Evolutionary conservation across 331 rosid genomes (phyloP).

Genomic region (Cucumis variabilis): DNA sequence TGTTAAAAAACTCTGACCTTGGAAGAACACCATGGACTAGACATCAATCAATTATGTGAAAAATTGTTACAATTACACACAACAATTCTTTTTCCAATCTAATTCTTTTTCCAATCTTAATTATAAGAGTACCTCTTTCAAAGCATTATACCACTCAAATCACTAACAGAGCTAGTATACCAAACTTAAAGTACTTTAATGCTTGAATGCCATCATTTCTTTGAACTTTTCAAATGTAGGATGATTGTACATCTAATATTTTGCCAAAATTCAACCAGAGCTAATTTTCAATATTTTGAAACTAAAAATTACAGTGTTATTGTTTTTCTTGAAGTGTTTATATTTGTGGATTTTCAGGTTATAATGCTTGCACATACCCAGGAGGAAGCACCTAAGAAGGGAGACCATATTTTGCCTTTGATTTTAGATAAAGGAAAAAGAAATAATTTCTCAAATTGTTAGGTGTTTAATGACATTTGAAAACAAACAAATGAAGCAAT

Average conservation of each 20-base stretch:
- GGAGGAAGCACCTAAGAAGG: slow-evolving; percentile 42
- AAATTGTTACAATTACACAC: background rate
- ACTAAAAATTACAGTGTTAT: background rate
- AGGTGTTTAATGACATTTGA: background rate
- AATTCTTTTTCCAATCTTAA: too few relatives aligned
- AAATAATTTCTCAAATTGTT: background rate
- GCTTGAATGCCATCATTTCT: too few relatives aligned
- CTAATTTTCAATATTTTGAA: background rate
- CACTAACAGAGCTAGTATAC: background rate
- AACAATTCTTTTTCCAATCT: too few relatives aligned
- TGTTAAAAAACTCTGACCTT: background rate
- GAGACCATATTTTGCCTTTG: background rate
- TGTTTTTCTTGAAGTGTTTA: background rate
- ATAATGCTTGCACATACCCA: slow-evolving; percentile 52
- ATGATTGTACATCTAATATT: too few relatives aligned
- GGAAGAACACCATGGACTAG: too few relatives aligned
- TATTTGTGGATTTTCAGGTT: slow-evolving; percentile 42
- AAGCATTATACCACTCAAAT: background rate
- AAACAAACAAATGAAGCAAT: slow-evolving; percentile 24
- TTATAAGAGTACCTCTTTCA: background rate
- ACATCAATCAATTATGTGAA: background rate
- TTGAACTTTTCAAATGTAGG: too few relatives aligned
- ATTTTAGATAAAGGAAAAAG: background rate
- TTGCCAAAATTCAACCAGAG: too few relatives aligned
- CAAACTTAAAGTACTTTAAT: too few relatives aligned